phyloP scores from a whole-genome alignment of 805 yeast genomes.

The Myxozyma kluyveri region DNA sequence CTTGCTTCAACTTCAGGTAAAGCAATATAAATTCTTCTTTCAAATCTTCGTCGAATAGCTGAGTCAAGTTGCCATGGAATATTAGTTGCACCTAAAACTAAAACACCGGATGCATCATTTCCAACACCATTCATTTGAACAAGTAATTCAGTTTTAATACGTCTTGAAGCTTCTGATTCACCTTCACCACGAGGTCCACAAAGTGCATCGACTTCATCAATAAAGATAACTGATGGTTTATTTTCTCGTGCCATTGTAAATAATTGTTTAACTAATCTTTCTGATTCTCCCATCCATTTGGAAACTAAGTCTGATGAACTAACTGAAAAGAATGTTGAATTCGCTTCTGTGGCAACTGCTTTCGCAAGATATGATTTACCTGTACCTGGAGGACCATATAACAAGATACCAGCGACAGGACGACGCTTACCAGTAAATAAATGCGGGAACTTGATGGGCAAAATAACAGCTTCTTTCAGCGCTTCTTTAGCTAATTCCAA shows the following conservation, averaged over 20 bases:
- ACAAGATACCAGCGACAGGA: conserved; percentile 84
- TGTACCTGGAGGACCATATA: conserved; percentile 95
- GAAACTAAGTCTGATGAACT: conserved; percentile 95
- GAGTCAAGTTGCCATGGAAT: conserved; percentile 99
- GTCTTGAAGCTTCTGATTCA: conserved; percentile 91
- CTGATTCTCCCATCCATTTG: conserved; percentile 99
- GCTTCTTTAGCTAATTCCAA: conserved; percentile 94
- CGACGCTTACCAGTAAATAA: conserved; percentile 90
- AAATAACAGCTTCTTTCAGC: conserved; percentile 91
- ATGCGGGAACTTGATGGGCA: conserved; percentile 96
- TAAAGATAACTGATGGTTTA: conserved; percentile 92
- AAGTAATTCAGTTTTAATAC: conserved; percentile 91
- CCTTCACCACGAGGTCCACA: conserved; percentile 99
- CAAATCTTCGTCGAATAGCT: conserved; percentile 91
- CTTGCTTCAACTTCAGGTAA: conserved; percentile 93
- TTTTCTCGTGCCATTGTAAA: conserved; percentile 95
- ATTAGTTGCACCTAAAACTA: conserved; percentile 95
- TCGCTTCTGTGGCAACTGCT: conserved; percentile 98
- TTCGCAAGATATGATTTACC: conserved; percentile 96
- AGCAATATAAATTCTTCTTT: conserved; percentile 89
- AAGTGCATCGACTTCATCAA: conserved; percentile 96
- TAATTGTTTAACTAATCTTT: conserved; percentile 89
- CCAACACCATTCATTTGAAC: conserved; percentile 99
- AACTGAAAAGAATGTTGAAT: conserved; percentile 92
- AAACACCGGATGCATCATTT: conserved; percentile 84